Base-by-base conservation (phyloP, 495 filamentous ascomycete genomes). In the Aspergillus avenaceus region DNA sequence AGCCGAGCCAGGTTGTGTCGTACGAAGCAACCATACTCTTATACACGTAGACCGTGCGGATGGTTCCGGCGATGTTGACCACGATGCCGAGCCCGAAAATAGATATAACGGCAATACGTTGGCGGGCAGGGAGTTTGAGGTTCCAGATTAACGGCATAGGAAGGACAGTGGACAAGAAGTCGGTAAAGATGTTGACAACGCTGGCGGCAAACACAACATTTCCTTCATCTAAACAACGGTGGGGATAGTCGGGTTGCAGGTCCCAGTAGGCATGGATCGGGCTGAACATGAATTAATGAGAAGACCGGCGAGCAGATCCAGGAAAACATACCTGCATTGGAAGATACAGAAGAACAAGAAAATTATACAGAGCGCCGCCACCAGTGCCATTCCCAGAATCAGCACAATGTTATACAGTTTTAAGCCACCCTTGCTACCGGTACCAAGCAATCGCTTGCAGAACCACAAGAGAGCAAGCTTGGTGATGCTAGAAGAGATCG, bases 111-210 rank as follows among this genome's bases (percentile, higher is more conserved):
- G 78, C 75, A 26, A 81, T 52, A n/a, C 75, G 70, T 48, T 84
- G 81, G 24, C 68, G 72, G 14, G 63, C 29, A 22, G 80, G 77
- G 45, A 86, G 65, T 29, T 80, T 71, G 19, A 86, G 60, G 9
- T 72, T 68, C 69, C 76, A 73, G 26, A 82, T 72, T 28, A 81
- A 68, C n/a, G 78, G 76, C 52, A 86, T 81, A 0, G 84, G 84
- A 1, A 86, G 53, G 8, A 79, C 56, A 0, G 83, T 79, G 18
- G 74, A 71, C 1, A 80, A 40, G 40, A 85, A 73, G 53, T 86
- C 84, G 14, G 79, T 81, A 27, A 78, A 54, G 19, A 78, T 80
- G 55, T 86, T 84, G 58, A 84, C 72, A 21, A 82, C 67, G 43
- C 80, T 81, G 9, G 69, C 75, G 2, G 70, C 68, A 31, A 84